Evolutionary conservation across 2,329 filamentous ascomycete species (phyloP).

Genomic region (Alternaria gaisen): DNA sequence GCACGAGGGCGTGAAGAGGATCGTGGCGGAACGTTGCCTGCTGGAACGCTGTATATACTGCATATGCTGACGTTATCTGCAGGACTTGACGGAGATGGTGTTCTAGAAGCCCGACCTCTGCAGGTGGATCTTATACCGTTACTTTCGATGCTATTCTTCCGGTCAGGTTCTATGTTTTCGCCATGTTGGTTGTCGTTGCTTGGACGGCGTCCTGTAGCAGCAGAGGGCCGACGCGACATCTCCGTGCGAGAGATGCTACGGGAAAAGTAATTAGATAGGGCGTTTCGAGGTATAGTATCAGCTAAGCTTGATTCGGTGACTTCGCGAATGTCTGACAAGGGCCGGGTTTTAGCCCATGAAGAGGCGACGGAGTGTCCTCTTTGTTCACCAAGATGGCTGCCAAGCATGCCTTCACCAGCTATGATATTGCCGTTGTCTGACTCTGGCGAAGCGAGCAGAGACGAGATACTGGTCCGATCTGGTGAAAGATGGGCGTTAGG

Average conservation of each 20-base stretch:
- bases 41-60: conserved; percentile 58
- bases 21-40: conserved; percentile 55
- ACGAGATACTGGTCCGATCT: conserved; percentile 25
- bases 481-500: conserved; percentile 26
- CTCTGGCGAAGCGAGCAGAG: conserved; percentile 20
- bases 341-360: conserved; percentile 51
- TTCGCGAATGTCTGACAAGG: conserved; percentile 61
- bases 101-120: conserved; percentile 38
- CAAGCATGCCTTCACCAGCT: conserved; percentile 38
- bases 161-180: conserved; percentile 41
- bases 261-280: conserved; percentile 31
- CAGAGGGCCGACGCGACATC: conserved; percentile 45
- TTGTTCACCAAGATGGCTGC: conserved; percentile 35
- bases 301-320: conserved; percentile 59
- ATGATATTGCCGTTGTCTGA: conserved; percentile 20
- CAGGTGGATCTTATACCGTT: conserved; percentile 39
- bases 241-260: conserved; percentile 40
- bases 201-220: conserved; percentile 40
- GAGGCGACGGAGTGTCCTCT: conserved; percentile 34
- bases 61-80: conserved; percentile 51
- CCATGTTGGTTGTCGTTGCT: conserved; percentile 40
- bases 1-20: conserved; percentile 54
- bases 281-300: conserved; percentile 46
- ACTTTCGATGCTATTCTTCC: conserved; percentile 40
- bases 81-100: conserved; percentile 45